Conservation (phyloP, 805 yeast species). For the Wickerhamiella kazuoi region DNA sequence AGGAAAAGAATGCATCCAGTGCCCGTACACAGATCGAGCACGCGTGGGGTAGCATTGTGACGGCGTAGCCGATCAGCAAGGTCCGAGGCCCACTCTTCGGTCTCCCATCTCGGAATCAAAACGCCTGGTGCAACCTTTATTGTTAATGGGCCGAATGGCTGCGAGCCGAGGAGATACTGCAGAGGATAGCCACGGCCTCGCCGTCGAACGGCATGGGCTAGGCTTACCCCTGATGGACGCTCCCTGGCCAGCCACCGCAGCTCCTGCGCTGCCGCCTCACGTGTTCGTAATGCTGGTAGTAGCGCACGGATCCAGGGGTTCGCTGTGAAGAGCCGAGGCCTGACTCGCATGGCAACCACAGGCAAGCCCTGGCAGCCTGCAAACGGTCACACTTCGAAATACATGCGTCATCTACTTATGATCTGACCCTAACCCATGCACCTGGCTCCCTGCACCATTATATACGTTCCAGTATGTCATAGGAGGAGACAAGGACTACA, state of each 20-base stretch:
- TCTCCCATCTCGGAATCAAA: slow-evolving; percentile 84
- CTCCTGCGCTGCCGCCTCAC: slow-evolving; percentile 6
- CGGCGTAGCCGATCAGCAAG: slow-evolving; percentile 15
- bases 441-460: too few species aligned
- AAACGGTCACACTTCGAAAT: too few species aligned
- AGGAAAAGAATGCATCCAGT: slow-evolving; percentile 54
- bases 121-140: slow-evolving; percentile 47
- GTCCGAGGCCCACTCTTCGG: slow-evolving; percentile 70
- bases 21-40: slow-evolving; percentile 71
- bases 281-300: neutral
- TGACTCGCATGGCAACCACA: neutral
- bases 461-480: too few species aligned
- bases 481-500: too few species aligned
- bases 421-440: too few species aligned
- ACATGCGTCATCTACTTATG: too few species aligned
- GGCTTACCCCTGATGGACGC: slow-evolving; percentile 24
- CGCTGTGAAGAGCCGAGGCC: neutral
- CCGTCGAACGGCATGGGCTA: slow-evolving; percentile 37
- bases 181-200: slow-evolving; percentile 48
- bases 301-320: neutral
- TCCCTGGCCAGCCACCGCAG: slow-evolving; percentile 46
- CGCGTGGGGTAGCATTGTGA: slow-evolving; percentile 3
- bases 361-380: too few species aligned
- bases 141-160: slow-evolving; percentile 65
- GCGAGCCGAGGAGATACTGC: slow-evolving; percentile 70